These are phyloP conservation scores for Gentiana straminea DNA, from an alignment of 257 asterid genomes.

Conservation along the genomic window DNA sequence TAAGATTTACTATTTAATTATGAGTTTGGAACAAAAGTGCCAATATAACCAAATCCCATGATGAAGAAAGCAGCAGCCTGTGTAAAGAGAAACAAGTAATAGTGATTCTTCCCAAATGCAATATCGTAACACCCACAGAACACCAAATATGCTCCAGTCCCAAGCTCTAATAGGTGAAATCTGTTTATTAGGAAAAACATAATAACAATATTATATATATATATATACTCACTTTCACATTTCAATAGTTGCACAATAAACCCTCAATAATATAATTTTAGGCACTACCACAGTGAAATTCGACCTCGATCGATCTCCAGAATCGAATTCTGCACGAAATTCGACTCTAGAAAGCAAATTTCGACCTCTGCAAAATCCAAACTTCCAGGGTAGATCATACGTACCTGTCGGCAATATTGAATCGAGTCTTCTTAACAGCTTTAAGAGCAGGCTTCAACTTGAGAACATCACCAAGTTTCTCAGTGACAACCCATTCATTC, in stretches of 20 bases:
- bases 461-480: constrained; percentile 54
- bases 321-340: too few relatives aligned
- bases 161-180: constrained; percentile 58
- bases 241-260: too few relatives aligned
- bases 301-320: too few relatives aligned
- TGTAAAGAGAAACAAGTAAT: constrained; percentile 47
- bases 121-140: constrained; percentile 73
- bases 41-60: constrained; percentile 67
- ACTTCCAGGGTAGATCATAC: not conserved
- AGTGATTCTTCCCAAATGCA: constrained; percentile 50
- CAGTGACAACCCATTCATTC: constrained; percentile 81
- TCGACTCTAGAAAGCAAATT: too few relatives aligned
- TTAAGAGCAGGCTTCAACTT: constrained; percentile 28
- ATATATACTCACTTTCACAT: too few relatives aligned
- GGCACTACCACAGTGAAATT: too few relatives aligned
- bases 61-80: constrained; percentile 69
- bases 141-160: constrained; percentile 50
- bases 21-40: constrained; percentile 53
- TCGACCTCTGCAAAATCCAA: too few relatives aligned
- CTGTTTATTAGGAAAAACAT: constrained; percentile 19
- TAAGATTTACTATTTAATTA: constrained; percentile 3
- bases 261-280: too few relatives aligned
- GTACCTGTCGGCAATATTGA: constrained; percentile 35
- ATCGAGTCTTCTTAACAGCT: constrained; percentile 17
- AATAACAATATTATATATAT: not conserved